phyloP scores from a whole-genome alignment of 305 asterid species.

The Fraxinus velutina region DNA sequence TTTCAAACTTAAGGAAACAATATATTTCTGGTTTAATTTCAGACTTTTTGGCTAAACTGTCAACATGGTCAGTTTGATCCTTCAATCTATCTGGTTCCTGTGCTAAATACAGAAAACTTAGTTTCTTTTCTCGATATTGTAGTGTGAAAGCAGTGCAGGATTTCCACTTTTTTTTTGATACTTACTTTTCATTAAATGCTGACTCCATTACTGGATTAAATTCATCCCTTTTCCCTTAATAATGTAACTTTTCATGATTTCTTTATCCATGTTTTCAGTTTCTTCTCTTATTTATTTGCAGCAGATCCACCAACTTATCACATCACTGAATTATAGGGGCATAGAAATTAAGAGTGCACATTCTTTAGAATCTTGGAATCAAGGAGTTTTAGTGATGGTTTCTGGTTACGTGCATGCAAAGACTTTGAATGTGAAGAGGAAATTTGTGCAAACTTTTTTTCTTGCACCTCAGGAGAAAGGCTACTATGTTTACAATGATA shows the following conservation, averaged over 20 bases:
- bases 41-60: not conserved
- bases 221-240: not conserved
- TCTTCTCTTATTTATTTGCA: constrained; percentile 35
- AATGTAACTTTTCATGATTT: constrained; percentile 8
- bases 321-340: constrained; percentile 69
- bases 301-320: constrained; percentile 77
- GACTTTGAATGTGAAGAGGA: constrained; percentile 63
- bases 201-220: not conserved
- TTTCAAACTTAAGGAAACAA: not conserved
- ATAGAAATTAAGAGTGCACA: constrained; percentile 86
- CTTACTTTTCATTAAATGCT: not conserved
- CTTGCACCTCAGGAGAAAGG: constrained; percentile 99
- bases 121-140: constrained; percentile 6
- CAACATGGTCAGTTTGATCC: not conserved
- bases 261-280: constrained; percentile 15
- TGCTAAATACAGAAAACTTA: not conserved
- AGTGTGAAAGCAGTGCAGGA: constrained; percentile 5
- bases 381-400: constrained; percentile 93
- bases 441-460: constrained; percentile 86
- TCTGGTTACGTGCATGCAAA: constrained; percentile 66
- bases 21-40: not conserved
- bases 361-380: constrained; percentile 88
- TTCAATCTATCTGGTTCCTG: not conserved
- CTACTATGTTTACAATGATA: constrained; percentile 78
- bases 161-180: not conserved